Evolutionary conservation across 2,329 filamentous ascomycete species (phyloP).

Genomic region (Aspergillus bombycis): DNA sequence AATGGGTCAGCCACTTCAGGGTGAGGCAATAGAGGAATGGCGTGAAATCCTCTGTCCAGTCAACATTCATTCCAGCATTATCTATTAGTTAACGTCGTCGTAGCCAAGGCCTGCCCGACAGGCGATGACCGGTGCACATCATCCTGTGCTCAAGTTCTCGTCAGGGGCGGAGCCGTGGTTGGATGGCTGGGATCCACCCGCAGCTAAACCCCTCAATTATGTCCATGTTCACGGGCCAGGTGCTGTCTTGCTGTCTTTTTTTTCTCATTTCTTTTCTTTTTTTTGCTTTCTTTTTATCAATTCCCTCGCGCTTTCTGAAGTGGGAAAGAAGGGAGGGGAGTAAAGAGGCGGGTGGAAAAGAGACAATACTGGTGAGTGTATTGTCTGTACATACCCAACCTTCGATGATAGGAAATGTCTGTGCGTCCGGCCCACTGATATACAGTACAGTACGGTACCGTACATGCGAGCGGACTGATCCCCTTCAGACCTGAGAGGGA

Average conservation of each 20-base stretch:
- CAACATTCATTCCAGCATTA: neutral
- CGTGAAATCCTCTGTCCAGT: neutral
- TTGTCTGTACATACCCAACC: neutral
- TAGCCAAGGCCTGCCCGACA: constrained; percentile 4
- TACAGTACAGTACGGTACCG: neutral
- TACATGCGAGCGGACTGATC: neutral
- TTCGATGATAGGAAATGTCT: neutral
- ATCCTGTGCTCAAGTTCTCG: constrained; percentile 18
- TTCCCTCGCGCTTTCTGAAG: neutral
- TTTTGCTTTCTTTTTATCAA: neutral
- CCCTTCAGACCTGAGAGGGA: neutral
- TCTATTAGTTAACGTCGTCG: constrained; percentile 3
- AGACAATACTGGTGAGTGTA: neutral
- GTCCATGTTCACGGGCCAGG: constrained; percentile 4
- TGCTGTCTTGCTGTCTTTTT: constrained; percentile 5
- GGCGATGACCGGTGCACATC: constrained; percentile 26
- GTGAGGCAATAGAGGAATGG: constrained; percentile 6
- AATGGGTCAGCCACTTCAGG: neutral
- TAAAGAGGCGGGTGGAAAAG: neutral
- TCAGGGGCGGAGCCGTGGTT: constrained; percentile 25
- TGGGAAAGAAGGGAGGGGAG: neutral
- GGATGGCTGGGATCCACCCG: constrained; percentile 20
- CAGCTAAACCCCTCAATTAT: constrained; percentile 24
- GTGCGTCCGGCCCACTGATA: neutral
- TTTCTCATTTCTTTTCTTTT: neutral